Percentiles rank a stretch among this genome's conserved stretches.
Conservation (phyloP, 306 rosid genomes). For the Glycyrrhiza uralensis region DNA sequence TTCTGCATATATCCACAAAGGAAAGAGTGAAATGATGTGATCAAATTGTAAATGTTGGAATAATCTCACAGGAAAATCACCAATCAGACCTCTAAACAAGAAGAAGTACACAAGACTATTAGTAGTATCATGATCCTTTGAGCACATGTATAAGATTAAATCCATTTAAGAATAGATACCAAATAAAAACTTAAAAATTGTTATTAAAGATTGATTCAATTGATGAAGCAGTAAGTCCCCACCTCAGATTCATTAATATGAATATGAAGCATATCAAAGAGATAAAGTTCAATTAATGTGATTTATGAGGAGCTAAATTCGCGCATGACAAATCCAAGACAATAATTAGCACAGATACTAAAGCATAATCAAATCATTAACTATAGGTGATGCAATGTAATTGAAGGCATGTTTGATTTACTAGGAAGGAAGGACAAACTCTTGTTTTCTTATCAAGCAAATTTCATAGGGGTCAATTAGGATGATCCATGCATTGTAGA, state of each 20-base stretch:
- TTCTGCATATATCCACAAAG: conserved; percentile 8
- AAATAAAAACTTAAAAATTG: background rate
- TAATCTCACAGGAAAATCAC: background rate
- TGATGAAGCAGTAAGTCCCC: background rate
- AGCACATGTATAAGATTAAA: background rate
- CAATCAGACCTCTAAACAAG: background rate
- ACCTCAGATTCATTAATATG: background rate
- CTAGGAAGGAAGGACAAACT: too few species aligned
- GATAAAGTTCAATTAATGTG: background rate
- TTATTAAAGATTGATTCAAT: background rate
- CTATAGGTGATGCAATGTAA: too few species aligned
- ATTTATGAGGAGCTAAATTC: background rate
- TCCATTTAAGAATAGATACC: background rate
- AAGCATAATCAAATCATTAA: too few species aligned
- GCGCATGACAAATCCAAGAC: background rate
- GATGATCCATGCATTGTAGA: too few species aligned
- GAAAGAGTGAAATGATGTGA: background rate
- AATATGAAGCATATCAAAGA: background rate
- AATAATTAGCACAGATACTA: too few species aligned
- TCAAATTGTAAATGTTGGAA: background rate
- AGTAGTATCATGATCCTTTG: background rate
- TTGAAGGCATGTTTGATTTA: too few species aligned
- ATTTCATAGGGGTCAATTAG: too few species aligned
- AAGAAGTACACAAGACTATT: background rate
- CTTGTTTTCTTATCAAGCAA: too few species aligned